Conservation (phyloP, 257 asterid genomes). For the Solanum corneliomulleri region DNA sequence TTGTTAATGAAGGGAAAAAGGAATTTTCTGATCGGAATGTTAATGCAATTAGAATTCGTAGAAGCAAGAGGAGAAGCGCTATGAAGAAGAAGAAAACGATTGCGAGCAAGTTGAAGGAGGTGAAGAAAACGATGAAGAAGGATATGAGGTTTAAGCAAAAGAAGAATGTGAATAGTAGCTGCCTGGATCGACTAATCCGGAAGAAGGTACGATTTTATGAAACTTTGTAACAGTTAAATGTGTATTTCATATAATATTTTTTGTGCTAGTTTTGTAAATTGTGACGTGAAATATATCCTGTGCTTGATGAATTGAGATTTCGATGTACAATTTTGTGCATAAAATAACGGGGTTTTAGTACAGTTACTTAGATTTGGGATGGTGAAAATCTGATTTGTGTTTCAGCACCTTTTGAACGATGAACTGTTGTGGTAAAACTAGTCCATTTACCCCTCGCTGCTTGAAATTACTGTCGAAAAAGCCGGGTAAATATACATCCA, state of each 20-base stretch:
- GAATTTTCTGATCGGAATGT: conserved; percentile 6
- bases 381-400: conserved; percentile 8
- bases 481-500: conserved; percentile 17
- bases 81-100: conserved; percentile 9
- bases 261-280: neutral
- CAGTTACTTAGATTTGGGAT: conserved; percentile 4
- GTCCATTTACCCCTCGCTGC: conserved; percentile 2
- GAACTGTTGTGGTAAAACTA: neutral
- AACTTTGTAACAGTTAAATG: conserved; percentile 1
- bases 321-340: conserved; percentile 17
- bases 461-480: conserved; percentile 22
- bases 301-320: conserved; percentile 6
- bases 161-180: conserved; percentile 8
- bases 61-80: conserved; percentile 12
- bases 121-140: conserved; percentile 19
- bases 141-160: conserved; percentile 9
- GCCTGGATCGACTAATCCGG: conserved; percentile 6
- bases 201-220: conserved; percentile 27
- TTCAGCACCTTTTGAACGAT: neutral
- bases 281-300: neutral
- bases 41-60: neutral
- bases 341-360: conserved; percentile 26
- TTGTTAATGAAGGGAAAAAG: neutral
- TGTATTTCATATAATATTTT: neutral
- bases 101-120: conserved; percentile 16